phyloP scores from a whole-genome alignment of 2,329 filamentous ascomycete species.

The Fusarium zealandicum region DNA sequence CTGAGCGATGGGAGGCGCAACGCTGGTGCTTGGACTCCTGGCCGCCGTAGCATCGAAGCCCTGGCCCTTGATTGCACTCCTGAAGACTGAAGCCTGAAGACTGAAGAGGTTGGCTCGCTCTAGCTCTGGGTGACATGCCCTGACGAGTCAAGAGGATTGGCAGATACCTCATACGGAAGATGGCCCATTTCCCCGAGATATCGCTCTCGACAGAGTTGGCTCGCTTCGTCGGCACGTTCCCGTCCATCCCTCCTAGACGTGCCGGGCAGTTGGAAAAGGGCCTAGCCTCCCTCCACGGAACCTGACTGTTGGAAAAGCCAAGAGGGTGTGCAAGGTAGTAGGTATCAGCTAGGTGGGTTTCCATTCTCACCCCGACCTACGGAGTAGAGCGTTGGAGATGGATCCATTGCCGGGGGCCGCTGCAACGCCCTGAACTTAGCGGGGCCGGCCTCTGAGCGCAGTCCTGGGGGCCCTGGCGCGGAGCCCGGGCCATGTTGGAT shows the following conservation, averaged over 20 bases:
- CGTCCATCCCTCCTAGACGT: constrained; percentile 7
- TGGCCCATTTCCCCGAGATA: constrained; percentile 16
- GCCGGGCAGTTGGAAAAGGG: constrained; percentile 10
- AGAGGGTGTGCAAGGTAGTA: too few relatives aligned
- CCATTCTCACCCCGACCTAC: background rate
- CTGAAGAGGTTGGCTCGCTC: constrained; percentile 3
- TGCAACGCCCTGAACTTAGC: constrained; percentile 13
- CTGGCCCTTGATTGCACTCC: constrained; percentile 15
- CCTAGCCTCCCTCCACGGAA: constrained; percentile 3
- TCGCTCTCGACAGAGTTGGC: background rate
- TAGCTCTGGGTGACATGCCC: constrained; percentile 4
- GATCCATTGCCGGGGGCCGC: constrained; percentile 15
- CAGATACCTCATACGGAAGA: constrained; percentile 18
- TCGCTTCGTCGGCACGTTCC: constrained; percentile 22
- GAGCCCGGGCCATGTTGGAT: constrained; percentile 28
- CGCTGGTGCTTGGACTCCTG: constrained; percentile 6
- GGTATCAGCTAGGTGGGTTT: too few relatives aligned
- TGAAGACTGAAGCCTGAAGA: constrained; percentile 6
- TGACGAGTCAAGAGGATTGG: constrained; percentile 29
- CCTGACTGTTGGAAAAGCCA: constrained; percentile 22
- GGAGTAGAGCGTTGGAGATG: constrained; percentile 20
- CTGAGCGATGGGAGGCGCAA: constrained; percentile 2
- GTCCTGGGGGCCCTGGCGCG: constrained; percentile 22
- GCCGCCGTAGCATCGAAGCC: constrained; percentile 6
- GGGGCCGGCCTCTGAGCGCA: constrained; percentile 20